Percentiles rank a stretch among this genome's conserved stretches.
phyloP scores from a whole-genome alignment of 2,329 filamentous ascomycete genomes.

The Triangularia verruculosa region DNA sequence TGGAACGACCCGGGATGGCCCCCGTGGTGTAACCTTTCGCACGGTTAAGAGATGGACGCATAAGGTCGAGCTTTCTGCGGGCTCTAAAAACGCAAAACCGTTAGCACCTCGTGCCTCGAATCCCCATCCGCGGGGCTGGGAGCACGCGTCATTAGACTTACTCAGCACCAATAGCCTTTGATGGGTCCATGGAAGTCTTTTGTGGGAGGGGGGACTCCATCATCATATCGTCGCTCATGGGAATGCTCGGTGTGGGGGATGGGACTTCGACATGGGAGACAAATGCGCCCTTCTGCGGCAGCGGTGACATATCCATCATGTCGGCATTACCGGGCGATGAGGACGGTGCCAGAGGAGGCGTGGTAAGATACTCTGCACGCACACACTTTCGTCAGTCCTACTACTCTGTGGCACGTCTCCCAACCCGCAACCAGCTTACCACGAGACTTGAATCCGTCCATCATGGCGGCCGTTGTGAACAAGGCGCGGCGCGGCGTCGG shows the following conservation, averaged over 20 bases:
- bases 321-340: slow-evolving; percentile 79
- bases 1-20: slow-evolving; percentile 57
- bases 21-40: slow-evolving; percentile 73
- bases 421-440: slow-evolving; percentile 48
- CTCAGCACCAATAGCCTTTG: slow-evolving; percentile 51
- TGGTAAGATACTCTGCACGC: slow-evolving; percentile 68
- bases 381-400: slow-evolving; percentile 21
- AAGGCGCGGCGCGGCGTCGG: slow-evolving; percentile 80
- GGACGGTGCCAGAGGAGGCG: slow-evolving; percentile 71
- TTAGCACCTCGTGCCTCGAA: slow-evolving; percentile 28
- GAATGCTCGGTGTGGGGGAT: slow-evolving; percentile 66
- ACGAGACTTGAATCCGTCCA: slow-evolving; percentile 54
- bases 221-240: slow-evolving; percentile 46
- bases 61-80: slow-evolving; percentile 63
- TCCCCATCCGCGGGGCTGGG: slow-evolving; percentile 21
- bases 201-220: slow-evolving; percentile 56
- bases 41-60: slow-evolving; percentile 71
- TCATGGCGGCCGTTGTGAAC: slow-evolving; percentile 71
- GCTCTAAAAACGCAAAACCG: slow-evolving; percentile 38
- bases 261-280: slow-evolving; percentile 62
- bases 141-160: slow-evolving; percentile 39
- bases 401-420: slow-evolving; percentile 6
- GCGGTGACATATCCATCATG: slow-evolving; percentile 88
- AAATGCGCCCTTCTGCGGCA: slow-evolving; percentile 81
- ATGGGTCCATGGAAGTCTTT: slow-evolving; percentile 46